phyloP scores from a whole-genome alignment of 208 protist species.

The Trypanosoma lewisi region DNA sequence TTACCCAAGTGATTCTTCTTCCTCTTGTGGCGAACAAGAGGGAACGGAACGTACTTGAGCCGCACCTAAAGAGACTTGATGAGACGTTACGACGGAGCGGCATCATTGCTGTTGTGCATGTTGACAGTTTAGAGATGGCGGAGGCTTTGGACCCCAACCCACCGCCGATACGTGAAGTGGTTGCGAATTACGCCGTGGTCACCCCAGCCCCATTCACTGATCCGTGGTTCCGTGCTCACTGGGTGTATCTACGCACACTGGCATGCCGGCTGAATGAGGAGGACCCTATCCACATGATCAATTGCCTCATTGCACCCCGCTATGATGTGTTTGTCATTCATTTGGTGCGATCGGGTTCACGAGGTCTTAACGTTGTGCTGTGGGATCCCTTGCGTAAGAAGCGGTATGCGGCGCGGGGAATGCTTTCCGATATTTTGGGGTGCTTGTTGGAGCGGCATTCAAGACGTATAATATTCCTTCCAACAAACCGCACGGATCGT shows the following conservation, averaged over 20 bases:
- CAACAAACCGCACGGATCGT: conserved; percentile 85
- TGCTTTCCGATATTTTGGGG: conserved; percentile 81
- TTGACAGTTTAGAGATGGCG: conserved; percentile 61
- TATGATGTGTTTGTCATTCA: conserved; percentile 79
- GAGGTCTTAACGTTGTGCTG: conserved; percentile 63
- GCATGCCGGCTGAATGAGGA: conserved; percentile 42
- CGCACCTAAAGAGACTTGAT: conserved; percentile 30
- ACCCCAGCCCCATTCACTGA: conserved; percentile 29
- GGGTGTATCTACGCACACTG: conserved; percentile 62
- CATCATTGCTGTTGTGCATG: conserved; percentile 52
- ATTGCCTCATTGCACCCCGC: conserved; percentile 43
- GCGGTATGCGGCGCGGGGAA: conserved; percentile 68
- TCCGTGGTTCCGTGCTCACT: conserved; percentile 53
- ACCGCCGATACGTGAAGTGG: conserved; percentile 28
- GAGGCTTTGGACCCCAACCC: conserved; percentile 30
- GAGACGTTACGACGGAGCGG: conserved; percentile 40
- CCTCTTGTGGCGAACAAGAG: conserved; percentile 49
- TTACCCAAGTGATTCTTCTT: conserved; percentile 46
- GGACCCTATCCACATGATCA: conserved; percentile 60
- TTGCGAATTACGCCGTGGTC: conserved; percentile 9
- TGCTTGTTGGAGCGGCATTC: conserved; percentile 60
- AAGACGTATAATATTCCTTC: conserved; percentile 71
- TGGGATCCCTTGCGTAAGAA: conserved; percentile 53
- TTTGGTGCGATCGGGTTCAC: conserved; percentile 70
- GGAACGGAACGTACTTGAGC: conserved; percentile 35